Evolutionary conservation across 768 basidiomycete genomes (phyloP), one percentile per base, ranked within the genome.

Genomic region (Tubosaeta sp.): DNA sequence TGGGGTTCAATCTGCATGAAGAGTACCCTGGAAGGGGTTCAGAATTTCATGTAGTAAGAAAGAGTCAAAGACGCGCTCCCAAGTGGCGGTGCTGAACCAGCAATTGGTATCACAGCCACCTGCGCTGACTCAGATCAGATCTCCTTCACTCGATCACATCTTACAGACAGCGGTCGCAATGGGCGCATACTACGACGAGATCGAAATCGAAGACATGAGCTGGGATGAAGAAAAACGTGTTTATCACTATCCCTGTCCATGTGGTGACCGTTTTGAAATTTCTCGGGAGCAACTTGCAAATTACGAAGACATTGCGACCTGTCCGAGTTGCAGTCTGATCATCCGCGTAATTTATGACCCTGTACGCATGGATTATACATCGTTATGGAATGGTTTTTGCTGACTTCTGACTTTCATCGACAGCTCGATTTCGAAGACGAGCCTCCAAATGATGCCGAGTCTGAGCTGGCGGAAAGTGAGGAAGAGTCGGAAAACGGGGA

Each of bases 221-320:
- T 97, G 91, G 91, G 93, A 95, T 67, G 76, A 78, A 22, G 82
- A 78, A 50, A 89, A 86, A 65, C 66, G 78, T 38, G 88, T 97
- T 5, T 97, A 85, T 64, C 95, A 98, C 75, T 97, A 95, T 68
- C 95, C 95, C 0, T 99, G 94, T 65, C 95, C 95, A 1, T 98
- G 95, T 65, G 95, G 95, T 10, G 95, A 99, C 72, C 85, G 95
- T 38, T 99, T 98, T 73, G 95, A 98, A 71, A 97, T 98, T 59
- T 83, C 88, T 27, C 82, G 87, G 59, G 73, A 75, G 56, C 93
- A 97, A 71, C 82, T 97, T 8, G 80, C 83, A 42, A 76, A 93
- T 59, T 97, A 83, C 50, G 97, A 97, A 62, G 97, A 98, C 66
- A 83, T 95, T 43, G 95, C 95, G 22, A 94, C 82, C 46, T 98